Evolutionary conservation across 1,139 yeast genomes (phyloP).

Genomic region (Pichia norvegensis): DNA sequence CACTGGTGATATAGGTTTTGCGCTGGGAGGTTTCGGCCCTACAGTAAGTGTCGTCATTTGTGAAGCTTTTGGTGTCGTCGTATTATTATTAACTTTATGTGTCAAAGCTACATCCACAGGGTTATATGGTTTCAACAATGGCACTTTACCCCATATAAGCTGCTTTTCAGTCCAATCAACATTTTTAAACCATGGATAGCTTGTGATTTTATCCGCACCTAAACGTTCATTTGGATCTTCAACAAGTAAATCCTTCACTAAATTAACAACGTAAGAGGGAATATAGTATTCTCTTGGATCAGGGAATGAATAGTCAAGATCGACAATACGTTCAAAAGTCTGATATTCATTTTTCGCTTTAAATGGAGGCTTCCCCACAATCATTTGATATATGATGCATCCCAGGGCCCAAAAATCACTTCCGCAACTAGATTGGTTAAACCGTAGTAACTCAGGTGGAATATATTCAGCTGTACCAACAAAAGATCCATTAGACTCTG

Average conservation of each 20-base stretch:
- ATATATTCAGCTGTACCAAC: slow-evolving; percentile 75
- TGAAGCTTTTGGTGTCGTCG: not conserved
- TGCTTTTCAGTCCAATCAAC: slow-evolving; percentile 61
- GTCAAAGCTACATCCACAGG: slow-evolving; percentile 17
- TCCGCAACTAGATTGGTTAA: slow-evolving; percentile 64
- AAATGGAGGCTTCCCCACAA: slow-evolving; percentile 74
- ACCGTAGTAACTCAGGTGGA: slow-evolving; percentile 64
- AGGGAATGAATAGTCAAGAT: slow-evolving; percentile 59
- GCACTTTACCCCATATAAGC: slow-evolving; percentile 69
- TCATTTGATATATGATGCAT: slow-evolving; percentile 67
- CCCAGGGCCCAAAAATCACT: slow-evolving; percentile 83
- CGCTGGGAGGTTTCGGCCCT: not conserved
- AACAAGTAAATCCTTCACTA: slow-evolving; percentile 48
- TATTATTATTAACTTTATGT: not conserved
- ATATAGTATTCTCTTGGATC: slow-evolving; percentile 29
- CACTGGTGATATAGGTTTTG: not conserved
- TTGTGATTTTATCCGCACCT: slow-evolving; percentile 52
- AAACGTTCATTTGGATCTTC: slow-evolving; percentile 60
- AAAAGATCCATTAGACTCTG: slow-evolving; percentile 46
- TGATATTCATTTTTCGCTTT: slow-evolving; percentile 69
- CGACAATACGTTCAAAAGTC: slow-evolving; percentile 61
- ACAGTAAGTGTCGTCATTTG: not conserved
- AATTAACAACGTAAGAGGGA: slow-evolving; percentile 40
- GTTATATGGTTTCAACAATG: slow-evolving; percentile 69
- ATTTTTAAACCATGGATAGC: slow-evolving; percentile 65